Evolutionary conservation across 306 rosid genomes (phyloP).

Genomic region (Pterocarpus santalinus): DNA sequence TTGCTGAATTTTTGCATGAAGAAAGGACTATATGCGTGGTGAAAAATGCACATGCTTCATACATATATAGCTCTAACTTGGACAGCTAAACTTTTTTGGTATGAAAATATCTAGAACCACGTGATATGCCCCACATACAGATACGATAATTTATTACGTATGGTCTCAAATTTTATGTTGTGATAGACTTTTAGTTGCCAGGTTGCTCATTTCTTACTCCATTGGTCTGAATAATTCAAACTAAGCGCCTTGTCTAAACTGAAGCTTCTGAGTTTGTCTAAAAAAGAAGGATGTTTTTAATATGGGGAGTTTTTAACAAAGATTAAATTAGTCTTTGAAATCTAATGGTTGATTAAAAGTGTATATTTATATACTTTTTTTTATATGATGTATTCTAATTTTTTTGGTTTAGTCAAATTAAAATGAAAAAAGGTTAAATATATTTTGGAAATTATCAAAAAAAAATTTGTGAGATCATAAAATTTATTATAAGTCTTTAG

Average conservation of each 20-base stretch:
- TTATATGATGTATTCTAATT: too few relatives aligned
- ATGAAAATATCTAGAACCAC: neutral
- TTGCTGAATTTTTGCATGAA: neutral
- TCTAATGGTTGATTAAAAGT: too few relatives aligned
- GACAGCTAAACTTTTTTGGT: neutral
- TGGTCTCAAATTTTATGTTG: neutral
- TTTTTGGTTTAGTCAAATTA: too few relatives aligned
- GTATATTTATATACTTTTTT: too few relatives aligned
- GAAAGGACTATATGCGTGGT: neutral
- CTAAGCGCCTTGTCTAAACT: neutral
- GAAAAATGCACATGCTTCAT: neutral
- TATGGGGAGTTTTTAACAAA: too few relatives aligned
- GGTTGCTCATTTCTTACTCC: neutral
- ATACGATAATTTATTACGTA: neutral
- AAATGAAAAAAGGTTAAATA: too few relatives aligned
- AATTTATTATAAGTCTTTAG: too few relatives aligned
- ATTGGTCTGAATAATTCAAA: neutral
- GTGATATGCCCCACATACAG: neutral
- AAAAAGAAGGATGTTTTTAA: too few relatives aligned
- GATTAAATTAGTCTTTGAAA: too few relatives aligned
- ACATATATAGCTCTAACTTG: neutral
- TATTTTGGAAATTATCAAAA: too few relatives aligned
- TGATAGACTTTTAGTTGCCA: conserved; percentile 1
- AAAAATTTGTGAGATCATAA: too few relatives aligned
- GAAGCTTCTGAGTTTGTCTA: neutral